Percentiles rank a stretch among this genome's conserved stretches.
These are phyloP conservation scores for Leccinum variicolor DNA, from an alignment of 768 basidiomycete genomes.

Conservation along the genomic window DNA sequence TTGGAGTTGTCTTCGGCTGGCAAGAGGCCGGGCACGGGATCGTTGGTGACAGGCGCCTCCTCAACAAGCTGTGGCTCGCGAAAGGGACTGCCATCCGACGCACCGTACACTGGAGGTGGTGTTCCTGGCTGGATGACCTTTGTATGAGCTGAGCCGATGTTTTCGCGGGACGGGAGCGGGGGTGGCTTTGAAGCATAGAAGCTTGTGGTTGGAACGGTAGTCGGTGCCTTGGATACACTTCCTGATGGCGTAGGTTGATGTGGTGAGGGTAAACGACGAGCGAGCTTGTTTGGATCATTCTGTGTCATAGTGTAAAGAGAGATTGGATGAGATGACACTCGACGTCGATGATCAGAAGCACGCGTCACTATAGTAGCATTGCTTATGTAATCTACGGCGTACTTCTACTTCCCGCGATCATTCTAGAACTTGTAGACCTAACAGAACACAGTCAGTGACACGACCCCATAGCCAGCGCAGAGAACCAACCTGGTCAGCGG, in stretches of 20 bases:
- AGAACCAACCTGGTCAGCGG: slow-evolving; percentile 69
- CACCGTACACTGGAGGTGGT: slow-evolving; percentile 26
- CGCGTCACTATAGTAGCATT: slow-evolving; percentile 20
- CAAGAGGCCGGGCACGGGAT: slow-evolving; percentile 36
- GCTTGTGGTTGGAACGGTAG: slow-evolving; percentile 25
- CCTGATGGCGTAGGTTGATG: slow-evolving; percentile 41
- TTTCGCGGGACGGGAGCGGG: slow-evolving; percentile 33
- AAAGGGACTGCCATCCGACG: slow-evolving; percentile 30
- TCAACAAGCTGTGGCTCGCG: slow-evolving; percentile 56
- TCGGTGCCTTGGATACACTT: slow-evolving; percentile 31
- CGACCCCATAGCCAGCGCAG: background rate
- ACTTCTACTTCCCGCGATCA: slow-evolving; percentile 5
- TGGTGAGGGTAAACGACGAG: slow-evolving; percentile 31
- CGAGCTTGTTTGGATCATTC: slow-evolving; percentile 39
- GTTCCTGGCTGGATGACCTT: slow-evolving; percentile 29
- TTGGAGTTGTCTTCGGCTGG: slow-evolving; percentile 31
- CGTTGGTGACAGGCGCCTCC: slow-evolving; percentile 37
- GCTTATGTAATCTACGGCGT: slow-evolving; percentile 29
- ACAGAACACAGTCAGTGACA: background rate
- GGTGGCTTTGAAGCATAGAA: slow-evolving; percentile 34
- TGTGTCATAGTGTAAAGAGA: slow-evolving; percentile 40
- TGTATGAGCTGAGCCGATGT: slow-evolving; percentile 37
- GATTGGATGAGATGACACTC: slow-evolving; percentile 9
- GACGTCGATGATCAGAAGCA: slow-evolving; percentile 22
- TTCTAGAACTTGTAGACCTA: slow-evolving; percentile 42